phyloP scores from a whole-genome alignment of 164 flowering plant species.

The Stephania yunnanensis region DNA sequence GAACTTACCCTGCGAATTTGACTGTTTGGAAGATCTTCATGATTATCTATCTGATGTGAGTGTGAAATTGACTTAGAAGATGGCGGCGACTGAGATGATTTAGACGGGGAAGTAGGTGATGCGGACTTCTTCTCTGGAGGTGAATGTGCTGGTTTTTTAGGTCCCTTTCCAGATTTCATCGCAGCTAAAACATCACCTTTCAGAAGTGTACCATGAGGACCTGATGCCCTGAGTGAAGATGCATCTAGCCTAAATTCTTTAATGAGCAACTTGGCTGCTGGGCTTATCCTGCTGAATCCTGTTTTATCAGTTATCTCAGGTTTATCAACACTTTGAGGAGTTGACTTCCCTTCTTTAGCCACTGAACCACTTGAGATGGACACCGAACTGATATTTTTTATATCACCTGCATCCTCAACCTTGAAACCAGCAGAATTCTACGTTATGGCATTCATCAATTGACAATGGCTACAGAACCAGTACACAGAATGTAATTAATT shows the following conservation, averaged over 20 bases:
- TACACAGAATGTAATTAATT: constrained; percentile 6
- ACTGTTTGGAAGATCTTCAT: constrained; percentile 82
- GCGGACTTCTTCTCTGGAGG: constrained; percentile 33
- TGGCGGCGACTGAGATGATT: constrained; percentile 25
- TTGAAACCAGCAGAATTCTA: constrained; percentile 13
- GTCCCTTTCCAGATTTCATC: constrained; percentile 60
- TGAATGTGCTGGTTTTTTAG: constrained; percentile 31
- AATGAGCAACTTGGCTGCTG: constrained; percentile 84
- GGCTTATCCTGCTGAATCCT: constrained; percentile 63
- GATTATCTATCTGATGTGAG: constrained; percentile 39
- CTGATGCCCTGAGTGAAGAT: constrained; percentile 63
- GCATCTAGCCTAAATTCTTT: constrained; percentile 67
- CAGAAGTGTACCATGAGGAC: constrained; percentile 84
- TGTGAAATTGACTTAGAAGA: constrained; percentile 30
- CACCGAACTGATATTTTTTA: constrained; percentile 49
- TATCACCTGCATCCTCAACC: constrained; percentile 79
- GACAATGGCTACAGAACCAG: neutral
- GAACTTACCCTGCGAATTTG: constrained; percentile 86
- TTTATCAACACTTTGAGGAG: constrained; percentile 24
- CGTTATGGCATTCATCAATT: neutral
- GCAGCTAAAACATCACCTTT: constrained; percentile 93
- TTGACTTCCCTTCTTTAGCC: constrained; percentile 37
- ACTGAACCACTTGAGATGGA: constrained; percentile 28
- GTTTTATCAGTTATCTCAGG: constrained; percentile 27
- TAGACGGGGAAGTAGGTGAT: constrained; percentile 24